A percentile compares a stretch with the other conserved stretches of the same genome.
These are phyloP conservation scores for Arabidopsis arenosa DNA, from an alignment of 345 rosid species.

Conservation along the genomic window DNA sequence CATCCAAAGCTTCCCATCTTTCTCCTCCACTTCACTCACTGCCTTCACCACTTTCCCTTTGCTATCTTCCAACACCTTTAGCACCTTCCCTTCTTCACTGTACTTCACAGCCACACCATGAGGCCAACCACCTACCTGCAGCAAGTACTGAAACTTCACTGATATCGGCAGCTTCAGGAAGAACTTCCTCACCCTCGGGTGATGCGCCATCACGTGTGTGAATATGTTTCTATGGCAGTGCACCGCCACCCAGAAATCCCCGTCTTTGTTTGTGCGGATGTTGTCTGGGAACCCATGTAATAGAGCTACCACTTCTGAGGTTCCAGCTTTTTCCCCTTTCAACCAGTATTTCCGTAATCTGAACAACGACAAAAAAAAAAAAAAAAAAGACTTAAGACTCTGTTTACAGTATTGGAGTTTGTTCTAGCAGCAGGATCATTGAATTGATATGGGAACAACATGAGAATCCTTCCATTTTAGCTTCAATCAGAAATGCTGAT, in stretches of 20 bases:
- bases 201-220: conserved; percentile 44
- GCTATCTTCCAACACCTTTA: conserved; percentile 77
- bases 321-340: conserved; percentile 88
- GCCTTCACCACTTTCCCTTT: conserved; percentile 81
- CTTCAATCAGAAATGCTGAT: not conserved
- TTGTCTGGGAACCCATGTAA: conserved; percentile 89
- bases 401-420: not conserved
- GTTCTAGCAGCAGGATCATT: not conserved
- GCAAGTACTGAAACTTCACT: conserved; percentile 58
- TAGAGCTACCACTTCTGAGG: conserved; percentile 72
- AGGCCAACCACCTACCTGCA: conserved; percentile 64
- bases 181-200: conserved; percentile 63
- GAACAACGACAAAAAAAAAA: not conserved
- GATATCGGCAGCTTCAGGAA: conserved; percentile 75
- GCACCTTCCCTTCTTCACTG: conserved; percentile 74
- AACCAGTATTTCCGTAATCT: conserved; percentile 85
- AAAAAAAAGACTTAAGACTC: not conserved
- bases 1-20: conserved; percentile 92
- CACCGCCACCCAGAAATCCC: conserved; percentile 91
- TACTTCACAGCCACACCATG: conserved; percentile 62
- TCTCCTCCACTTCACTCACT: conserved; percentile 89
- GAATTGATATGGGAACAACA: conserved; percentile 7
- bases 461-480: not conserved
- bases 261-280: conserved; percentile 73
- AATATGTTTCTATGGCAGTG: conserved; percentile 62